Percentiles rank a stretch among this genome's conserved stretches.
phyloP scores from a whole-genome alignment of 352 stramenopile species.

The Globisporangium camurandrum region DNA sequence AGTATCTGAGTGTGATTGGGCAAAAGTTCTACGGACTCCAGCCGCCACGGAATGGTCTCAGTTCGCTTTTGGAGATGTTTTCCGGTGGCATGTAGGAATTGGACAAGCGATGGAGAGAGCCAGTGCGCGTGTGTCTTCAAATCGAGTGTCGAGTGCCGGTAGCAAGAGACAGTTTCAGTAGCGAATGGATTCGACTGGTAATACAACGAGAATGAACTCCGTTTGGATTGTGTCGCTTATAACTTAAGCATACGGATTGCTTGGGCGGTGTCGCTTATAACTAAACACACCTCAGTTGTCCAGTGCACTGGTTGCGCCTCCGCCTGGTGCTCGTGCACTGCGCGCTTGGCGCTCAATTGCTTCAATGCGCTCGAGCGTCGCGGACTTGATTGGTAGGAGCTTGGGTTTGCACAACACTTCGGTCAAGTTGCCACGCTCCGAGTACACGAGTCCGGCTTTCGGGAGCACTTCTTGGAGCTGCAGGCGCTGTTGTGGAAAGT shows the following conservation, averaged over 20 bases:
- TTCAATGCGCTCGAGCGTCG: constrained; percentile 78
- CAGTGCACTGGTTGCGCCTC: constrained; percentile 2
- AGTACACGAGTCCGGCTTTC: constrained; percentile 86
- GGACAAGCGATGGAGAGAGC: neutral
- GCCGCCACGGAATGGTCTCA: constrained; percentile 65
- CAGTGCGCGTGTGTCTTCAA: too few relatives aligned
- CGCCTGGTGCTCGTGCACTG: too few relatives aligned
- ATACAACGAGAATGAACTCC: too few relatives aligned
- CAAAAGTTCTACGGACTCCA: constrained; percentile 85
- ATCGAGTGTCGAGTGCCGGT: neutral
- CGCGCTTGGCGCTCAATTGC: constrained; percentile 74
- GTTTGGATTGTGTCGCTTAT: too few relatives aligned
- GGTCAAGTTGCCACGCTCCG: constrained; percentile 75
- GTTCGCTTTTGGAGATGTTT: constrained; percentile 82
- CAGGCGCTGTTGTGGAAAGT: constrained; percentile 44
- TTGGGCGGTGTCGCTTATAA: too few relatives aligned
- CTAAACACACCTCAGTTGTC: too few relatives aligned
- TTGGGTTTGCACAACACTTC: constrained; percentile 88
- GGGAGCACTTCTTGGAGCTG: constrained; percentile 82
- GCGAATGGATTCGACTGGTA: too few relatives aligned
- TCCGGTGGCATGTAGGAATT: constrained; percentile 55
- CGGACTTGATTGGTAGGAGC: constrained; percentile 86
- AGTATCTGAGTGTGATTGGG: constrained; percentile 54
- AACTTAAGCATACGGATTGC: too few relatives aligned
- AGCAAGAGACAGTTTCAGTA: neutral